Percentiles rank a stretch among this genome's conserved stretches.
These are phyloP conservation scores for Carex pumila DNA, from an alignment of 176 grass and related monocot species.

Conservation along the genomic window DNA sequence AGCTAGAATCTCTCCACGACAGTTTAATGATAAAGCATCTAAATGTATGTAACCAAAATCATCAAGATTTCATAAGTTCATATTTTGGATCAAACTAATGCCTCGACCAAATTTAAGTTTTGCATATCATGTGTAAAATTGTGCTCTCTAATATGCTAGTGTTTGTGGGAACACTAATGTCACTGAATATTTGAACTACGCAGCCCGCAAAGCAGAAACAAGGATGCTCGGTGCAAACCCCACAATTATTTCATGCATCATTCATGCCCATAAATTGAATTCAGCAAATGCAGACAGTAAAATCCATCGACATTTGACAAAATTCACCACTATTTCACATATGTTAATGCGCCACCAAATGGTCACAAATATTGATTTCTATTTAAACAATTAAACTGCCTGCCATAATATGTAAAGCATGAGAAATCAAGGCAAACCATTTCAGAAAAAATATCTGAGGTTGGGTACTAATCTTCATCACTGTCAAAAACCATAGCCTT, in stretches of 20 bases:
- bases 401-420: neutral
- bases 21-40: neutral
- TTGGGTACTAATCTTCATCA: slow-evolving; percentile 50
- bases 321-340: neutral
- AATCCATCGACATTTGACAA: neutral
- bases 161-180: neutral
- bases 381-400: neutral
- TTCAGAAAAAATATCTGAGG: neutral
- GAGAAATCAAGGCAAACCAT: neutral
- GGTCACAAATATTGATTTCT: neutral
- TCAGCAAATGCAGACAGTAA: neutral
- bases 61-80: too few relatives aligned
- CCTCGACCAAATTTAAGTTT: neutral
- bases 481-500: slow-evolving; percentile 70
- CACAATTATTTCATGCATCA: neutral
- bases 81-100: too few relatives aligned
- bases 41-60: neutral
- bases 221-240: neutral
- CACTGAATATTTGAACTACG: neutral
- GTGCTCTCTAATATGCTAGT: neutral
- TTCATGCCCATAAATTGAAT: neutral
- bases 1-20: neutral
- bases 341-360: neutral
- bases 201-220: neutral
- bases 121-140: neutral